A percentile compares a stretch with the other conserved stretches of the same genome.
phyloP scores from a whole-genome alignment of 2,329 filamentous ascomycete genomes.

The Fusarium xyrophilum region DNA sequence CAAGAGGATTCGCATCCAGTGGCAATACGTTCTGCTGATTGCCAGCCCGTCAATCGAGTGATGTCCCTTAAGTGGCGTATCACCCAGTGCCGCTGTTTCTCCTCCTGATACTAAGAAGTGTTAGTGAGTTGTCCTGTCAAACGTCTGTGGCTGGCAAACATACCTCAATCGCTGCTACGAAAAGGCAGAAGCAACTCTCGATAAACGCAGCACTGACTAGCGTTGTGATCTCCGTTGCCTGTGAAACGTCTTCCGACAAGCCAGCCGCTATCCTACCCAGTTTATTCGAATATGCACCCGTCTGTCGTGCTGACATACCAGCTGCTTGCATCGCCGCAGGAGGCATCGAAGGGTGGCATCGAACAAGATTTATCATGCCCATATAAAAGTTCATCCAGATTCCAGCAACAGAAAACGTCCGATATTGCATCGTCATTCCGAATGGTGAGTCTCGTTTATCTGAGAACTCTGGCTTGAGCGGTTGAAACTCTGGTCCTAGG shows the following conservation, averaged over 20 bases:
- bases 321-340: constrained; percentile 89
- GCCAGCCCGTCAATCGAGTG: constrained; percentile 83
- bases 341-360: constrained; percentile 88
- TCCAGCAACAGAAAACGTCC: constrained; percentile 84
- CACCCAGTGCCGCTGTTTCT: constrained; percentile 77
- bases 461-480: constrained; percentile 72
- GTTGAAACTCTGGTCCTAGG: constrained; percentile 78
- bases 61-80: constrained; percentile 77
- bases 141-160: constrained; percentile 15
- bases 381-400: constrained; percentile 90
- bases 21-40: constrained; percentile 81
- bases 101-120: constrained; percentile 68
- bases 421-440: constrained; percentile 79
- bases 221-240: constrained; percentile 70
- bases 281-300: constrained; percentile 72
- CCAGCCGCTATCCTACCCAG: constrained; percentile 85
- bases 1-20: constrained; percentile 85
- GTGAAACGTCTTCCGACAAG: constrained; percentile 62
- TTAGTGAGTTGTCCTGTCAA: constrained; percentile 23
- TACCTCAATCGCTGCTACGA: constrained; percentile 83
- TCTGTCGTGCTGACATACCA: constrained; percentile 75
- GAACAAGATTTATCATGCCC: constrained; percentile 80
- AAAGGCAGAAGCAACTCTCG: constrained; percentile 81
- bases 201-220: constrained; percentile 81
- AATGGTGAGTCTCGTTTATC: constrained; percentile 74